These are phyloP conservation scores for Gaeumannomyces sp. DNA, from an alignment of 2,329 filamentous ascomycete genomes.

Conservation along the genomic window DNA sequence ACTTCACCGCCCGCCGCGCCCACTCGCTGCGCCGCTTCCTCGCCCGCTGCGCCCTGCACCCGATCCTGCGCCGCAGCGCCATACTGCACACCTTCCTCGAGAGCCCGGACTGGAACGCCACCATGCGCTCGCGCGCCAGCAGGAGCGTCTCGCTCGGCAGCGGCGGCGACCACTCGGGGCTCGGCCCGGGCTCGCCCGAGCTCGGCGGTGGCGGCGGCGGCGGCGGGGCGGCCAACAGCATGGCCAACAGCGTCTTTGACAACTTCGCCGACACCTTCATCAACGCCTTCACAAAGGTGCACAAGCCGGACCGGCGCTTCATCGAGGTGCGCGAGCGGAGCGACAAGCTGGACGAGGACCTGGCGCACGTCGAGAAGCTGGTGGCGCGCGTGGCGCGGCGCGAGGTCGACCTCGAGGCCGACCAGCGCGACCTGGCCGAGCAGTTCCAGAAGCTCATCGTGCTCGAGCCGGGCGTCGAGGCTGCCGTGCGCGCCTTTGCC, in stretches of 20 bases:
- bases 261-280: slow-evolving; percentile 94
- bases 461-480: slow-evolving; percentile 81
- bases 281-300: slow-evolving; percentile 93
- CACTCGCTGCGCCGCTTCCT: slow-evolving; percentile 91
- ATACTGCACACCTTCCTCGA: slow-evolving; percentile 89
- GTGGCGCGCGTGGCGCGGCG: slow-evolving; percentile 82
- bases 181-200: slow-evolving; percentile 37
- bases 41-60: slow-evolving; percentile 78
- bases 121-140: slow-evolving; percentile 73
- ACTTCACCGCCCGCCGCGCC: slow-evolving; percentile 84
- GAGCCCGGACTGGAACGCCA: slow-evolving; percentile 91
- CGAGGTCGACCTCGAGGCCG: slow-evolving; percentile 78
- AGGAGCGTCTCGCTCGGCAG: slow-evolving; percentile 48
- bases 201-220: slow-evolving; percentile 35
- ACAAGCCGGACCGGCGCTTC: slow-evolving; percentile 92
- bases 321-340: slow-evolving; percentile 88
- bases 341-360: slow-evolving; percentile 89
- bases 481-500: slow-evolving; percentile 77
- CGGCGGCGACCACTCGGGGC: slow-evolving; percentile 43
- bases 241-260: slow-evolving; percentile 62
- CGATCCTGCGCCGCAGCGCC: slow-evolving; percentile 74
- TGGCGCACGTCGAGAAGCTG: slow-evolving; percentile 92
- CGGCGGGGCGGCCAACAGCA: slow-evolving; percentile 36
- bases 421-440: slow-evolving; percentile 82
- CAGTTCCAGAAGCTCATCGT: slow-evolving; percentile 92